Evolutionary conservation across 1,284 basidiomycete species (phyloP).

Genomic region (Ceratobasidium papillatum): DNA sequence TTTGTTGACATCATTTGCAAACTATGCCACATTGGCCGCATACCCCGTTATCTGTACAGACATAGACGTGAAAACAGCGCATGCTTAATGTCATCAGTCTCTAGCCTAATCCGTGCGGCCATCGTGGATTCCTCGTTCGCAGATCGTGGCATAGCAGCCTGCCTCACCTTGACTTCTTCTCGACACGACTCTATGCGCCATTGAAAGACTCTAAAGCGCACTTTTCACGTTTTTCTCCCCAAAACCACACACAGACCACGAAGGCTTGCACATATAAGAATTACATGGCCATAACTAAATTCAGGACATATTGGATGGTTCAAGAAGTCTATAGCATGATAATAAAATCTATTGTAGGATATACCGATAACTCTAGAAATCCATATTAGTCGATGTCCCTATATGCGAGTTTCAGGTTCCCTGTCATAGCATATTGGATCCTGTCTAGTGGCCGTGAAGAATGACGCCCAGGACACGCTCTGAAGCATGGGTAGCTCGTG

Average conservation of each 20-base stretch:
- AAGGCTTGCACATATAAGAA: neutral
- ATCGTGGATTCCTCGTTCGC: too few relatives aligned
- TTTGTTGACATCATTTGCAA: too few relatives aligned
- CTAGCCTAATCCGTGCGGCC: too few relatives aligned
- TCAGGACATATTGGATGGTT: too few relatives aligned
- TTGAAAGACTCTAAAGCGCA: neutral
- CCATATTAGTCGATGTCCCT: neutral
- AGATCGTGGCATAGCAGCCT: too few relatives aligned
- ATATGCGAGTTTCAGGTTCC: neutral
- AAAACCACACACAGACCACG: neutral
- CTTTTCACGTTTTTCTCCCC: neutral
- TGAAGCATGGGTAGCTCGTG: neutral
- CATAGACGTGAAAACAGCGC: too few relatives aligned
- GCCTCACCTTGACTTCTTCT: too few relatives aligned
- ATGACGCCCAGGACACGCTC: slow-evolving; percentile 12
- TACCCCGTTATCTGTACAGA: too few relatives aligned
- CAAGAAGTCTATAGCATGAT: neutral
- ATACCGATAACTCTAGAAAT: neutral
- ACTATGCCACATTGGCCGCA: too few relatives aligned
- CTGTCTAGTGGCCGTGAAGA: slow-evolving; percentile 4
- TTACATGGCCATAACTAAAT: too few relatives aligned
- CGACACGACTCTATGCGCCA: too few relatives aligned
- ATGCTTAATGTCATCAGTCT: too few relatives aligned
- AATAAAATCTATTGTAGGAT: neutral
- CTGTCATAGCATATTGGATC: neutral